A percentile compares a stretch with the other conserved stretches of the same genome.
These are phyloP conservation scores for Clarkia xantiana DNA, from an alignment of 345 rosid genomes.

Conservation along the genomic window DNA sequence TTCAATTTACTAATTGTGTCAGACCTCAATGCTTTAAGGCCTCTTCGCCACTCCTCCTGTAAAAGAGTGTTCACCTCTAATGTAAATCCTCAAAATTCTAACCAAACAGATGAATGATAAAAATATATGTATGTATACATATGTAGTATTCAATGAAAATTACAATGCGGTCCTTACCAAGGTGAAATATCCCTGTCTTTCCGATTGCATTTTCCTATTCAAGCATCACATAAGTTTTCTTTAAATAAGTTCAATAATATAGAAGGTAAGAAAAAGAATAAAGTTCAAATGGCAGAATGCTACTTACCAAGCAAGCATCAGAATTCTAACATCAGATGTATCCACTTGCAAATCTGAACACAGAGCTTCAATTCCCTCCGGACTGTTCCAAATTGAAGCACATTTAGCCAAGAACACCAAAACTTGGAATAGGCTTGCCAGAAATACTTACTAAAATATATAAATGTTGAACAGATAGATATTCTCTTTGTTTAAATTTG, in stretches of 20 bases:
- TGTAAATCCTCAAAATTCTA: not conserved
- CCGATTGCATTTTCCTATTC: slow-evolving; percentile 90
- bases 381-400: slow-evolving; percentile 36
- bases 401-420: too few relatives aligned
- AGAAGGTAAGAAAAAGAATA: slow-evolving; percentile 1
- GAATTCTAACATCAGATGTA: slow-evolving; percentile 84
- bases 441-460: too few relatives aligned
- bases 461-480: too few relatives aligned
- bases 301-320: slow-evolving; percentile 96
- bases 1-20: slow-evolving; percentile 54
- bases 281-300: not conserved
- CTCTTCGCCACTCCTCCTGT: slow-evolving; percentile 91
- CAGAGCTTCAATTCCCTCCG: slow-evolving; percentile 83
- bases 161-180: slow-evolving; percentile 30
- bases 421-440: too few relatives aligned
- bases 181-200: slow-evolving; percentile 93
- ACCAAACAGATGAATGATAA: not conserved
- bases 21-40: slow-evolving; percentile 54
- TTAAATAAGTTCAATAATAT: not conserved
- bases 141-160: not conserved
- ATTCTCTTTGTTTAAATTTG: too few relatives aligned
- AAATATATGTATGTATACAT: not conserved
- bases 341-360: slow-evolving; percentile 79
- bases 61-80: too few relatives aligned
- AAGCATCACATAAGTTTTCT: slow-evolving; percentile 7